Evolutionary conservation across 2,329 filamentous ascomycete genomes (phyloP).

Genomic region (Neurospora crassa): DNA sequence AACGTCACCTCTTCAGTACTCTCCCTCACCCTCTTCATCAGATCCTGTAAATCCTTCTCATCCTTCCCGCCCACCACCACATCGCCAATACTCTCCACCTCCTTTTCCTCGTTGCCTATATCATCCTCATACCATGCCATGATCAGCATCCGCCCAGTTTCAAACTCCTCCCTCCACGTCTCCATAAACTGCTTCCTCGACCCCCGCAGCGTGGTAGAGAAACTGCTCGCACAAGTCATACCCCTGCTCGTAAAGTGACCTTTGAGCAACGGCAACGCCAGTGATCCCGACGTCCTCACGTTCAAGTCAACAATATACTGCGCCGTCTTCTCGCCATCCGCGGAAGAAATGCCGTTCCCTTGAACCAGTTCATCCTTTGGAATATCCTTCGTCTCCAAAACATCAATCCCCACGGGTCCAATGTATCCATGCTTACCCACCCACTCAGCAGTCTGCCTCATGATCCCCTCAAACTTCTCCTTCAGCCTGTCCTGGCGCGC

Average conservation of each 20-base stretch:
- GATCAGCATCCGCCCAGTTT: conserved; percentile 21
- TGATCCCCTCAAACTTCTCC: conserved; percentile 18
- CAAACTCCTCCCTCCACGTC: conserved; percentile 18
- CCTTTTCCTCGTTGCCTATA: conserved; percentile 3
- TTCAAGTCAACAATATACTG: conserved; percentile 26
- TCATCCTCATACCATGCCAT: conserved; percentile 25
- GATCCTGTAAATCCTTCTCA: conserved; percentile 12
- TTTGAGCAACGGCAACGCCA: conserved; percentile 22
- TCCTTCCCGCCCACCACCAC: conserved; percentile 23
- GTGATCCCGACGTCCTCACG: conserved; percentile 23
- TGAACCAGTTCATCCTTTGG: not conserved
- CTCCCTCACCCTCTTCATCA: conserved; percentile 19
- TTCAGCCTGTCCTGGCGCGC: conserved; percentile 21
- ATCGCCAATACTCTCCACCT: conserved; percentile 20
- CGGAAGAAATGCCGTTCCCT: not conserved
- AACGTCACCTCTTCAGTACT: conserved; percentile 23
- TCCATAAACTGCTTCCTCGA: conserved; percentile 19
- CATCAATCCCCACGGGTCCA: conserved; percentile 25
- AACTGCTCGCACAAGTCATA: conserved; percentile 20
- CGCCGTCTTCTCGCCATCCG: conserved; percentile 6
- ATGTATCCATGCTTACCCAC: conserved; percentile 22
- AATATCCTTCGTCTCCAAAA: conserved; percentile 20
- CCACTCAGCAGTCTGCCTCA: conserved; percentile 19
- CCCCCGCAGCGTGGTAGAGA: conserved; percentile 18
- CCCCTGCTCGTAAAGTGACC: conserved; percentile 21